phyloP scores from a whole-genome alignment of 495 filamentous ascomycete species.

The Trypethelium eluteriae region DNA sequence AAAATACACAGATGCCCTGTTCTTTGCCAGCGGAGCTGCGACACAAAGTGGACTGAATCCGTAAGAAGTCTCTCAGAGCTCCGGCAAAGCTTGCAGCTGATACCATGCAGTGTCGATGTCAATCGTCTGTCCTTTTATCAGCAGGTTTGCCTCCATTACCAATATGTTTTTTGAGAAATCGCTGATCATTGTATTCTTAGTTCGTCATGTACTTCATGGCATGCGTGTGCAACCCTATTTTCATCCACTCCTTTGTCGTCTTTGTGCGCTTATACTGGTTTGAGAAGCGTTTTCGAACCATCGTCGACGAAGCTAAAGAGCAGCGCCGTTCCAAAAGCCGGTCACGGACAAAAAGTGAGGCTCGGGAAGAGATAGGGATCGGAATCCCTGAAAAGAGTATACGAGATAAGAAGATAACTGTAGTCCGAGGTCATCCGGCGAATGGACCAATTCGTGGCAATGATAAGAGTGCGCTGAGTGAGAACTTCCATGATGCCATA shows the following conservation, averaged over 20 bases:
- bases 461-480: background rate
- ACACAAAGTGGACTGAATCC: conserved; percentile 93
- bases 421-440: conserved; percentile 45
- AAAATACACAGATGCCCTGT: conserved; percentile 79
- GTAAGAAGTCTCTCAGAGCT: conserved; percentile 27
- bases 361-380: conserved; percentile 41
- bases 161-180: too few relatives aligned
- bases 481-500: background rate
- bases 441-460: background rate
- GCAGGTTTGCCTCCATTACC: conserved; percentile 39
- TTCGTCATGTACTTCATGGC: conserved; percentile 54
- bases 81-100: conserved; percentile 17
- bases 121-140: conserved; percentile 71
- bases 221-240: conserved; percentile 64
- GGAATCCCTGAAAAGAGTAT: conserved; percentile 59
- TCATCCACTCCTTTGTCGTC: conserved; percentile 79
- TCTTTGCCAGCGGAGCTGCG: conserved; percentile 68
- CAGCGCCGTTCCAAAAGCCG: conserved; percentile 44
- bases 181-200: conserved; percentile 13
- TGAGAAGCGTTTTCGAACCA: conserved; percentile 79
- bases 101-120: conserved; percentile 50
- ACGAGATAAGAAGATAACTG: conserved; percentile 61
- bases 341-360: conserved; percentile 48
- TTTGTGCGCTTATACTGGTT: conserved; percentile 96
- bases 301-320: conserved; percentile 54